A percentile compares a stretch with the other conserved stretches of the same genome.
These are phyloP conservation scores for Leucoagaricus sp. DNA, from an alignment of 1,284 basidiomycete genomes.

Conservation along the genomic window DNA sequence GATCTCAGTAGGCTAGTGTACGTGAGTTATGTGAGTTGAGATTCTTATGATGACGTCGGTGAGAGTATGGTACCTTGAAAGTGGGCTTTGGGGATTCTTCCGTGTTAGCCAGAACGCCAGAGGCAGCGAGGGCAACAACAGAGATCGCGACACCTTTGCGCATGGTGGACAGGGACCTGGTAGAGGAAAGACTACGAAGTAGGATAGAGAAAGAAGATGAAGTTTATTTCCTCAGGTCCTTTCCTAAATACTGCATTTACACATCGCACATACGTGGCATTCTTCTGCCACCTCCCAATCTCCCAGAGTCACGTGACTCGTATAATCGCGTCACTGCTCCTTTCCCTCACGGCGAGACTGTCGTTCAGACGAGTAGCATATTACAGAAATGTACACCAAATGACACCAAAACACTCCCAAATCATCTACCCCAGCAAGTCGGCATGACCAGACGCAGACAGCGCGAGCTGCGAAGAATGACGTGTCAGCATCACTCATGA, in stretches of 20 bases:
- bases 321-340: neutral
- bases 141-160: constrained; percentile 85
- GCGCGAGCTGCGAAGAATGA: constrained; percentile 59
- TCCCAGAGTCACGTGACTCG: constrained; percentile 27
- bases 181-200: constrained; percentile 33
- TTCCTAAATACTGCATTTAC: constrained; percentile 36
- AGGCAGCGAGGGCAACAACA: constrained; percentile 65
- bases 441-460: constrained; percentile 89
- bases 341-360: neutral
- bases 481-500: constrained; percentile 18
- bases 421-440: constrained; percentile 71
- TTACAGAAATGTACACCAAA: constrained; percentile 19
- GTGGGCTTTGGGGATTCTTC: constrained; percentile 58
- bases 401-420: constrained; percentile 21
- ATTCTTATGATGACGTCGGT: constrained; percentile 18
- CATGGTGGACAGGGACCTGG: constrained; percentile 61
- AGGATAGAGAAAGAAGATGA: constrained; percentile 40
- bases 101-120: constrained; percentile 57
- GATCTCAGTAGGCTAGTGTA: constrained; percentile 71
- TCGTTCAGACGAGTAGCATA: neutral
- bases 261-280: constrained; percentile 44
- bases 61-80: constrained; percentile 56
- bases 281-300: constrained; percentile 28
- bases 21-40: constrained; percentile 13
- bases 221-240: constrained; percentile 23